A percentile compares a stretch with the other conserved stretches of the same genome.
Conservation (phyloP, 169 alveolate species). For the Cryptosporidium canis region DNA sequence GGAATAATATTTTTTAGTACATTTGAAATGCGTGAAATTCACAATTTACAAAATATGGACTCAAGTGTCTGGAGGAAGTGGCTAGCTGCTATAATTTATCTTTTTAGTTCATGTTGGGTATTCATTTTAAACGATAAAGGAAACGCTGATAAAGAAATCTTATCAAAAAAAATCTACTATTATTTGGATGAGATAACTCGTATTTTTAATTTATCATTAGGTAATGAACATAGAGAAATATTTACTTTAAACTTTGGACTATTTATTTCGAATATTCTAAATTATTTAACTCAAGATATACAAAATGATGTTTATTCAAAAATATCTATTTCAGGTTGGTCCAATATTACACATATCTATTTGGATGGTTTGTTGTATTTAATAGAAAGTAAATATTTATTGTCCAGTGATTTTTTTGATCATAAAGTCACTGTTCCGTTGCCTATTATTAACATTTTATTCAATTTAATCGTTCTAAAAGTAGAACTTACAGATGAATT, state of each 20-base stretch:
- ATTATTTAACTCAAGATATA: background rate
- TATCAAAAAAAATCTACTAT: background rate
- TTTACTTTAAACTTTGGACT: slow-evolving; percentile 3
- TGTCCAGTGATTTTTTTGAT: background rate
- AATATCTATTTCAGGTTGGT: background rate
- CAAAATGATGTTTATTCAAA: background rate
- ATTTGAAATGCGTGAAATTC: background rate
- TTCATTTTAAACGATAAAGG: background rate
- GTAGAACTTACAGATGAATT: background rate
- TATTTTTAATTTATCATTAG: background rate
- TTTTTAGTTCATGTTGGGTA: slow-evolving; percentile 9
- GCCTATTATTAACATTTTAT: background rate
- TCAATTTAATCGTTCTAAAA: slow-evolving; percentile 2
- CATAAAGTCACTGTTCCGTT: background rate
- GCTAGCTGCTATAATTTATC: background rate
- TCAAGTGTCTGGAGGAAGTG: background rate
- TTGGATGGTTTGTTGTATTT: background rate
- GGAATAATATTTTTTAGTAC: background rate
- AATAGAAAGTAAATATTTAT: slow-evolving; percentile 31
- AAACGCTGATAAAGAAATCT: background rate
- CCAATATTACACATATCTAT: slow-evolving; percentile 1
- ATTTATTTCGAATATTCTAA: slow-evolving; percentile 14
- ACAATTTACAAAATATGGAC: background rate
- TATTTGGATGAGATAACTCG: background rate
- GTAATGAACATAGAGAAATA: background rate